These are phyloP conservation scores for Populus trichocarpa DNA, from an alignment of 441 rosid genomes.

Conservation along the genomic window DNA sequence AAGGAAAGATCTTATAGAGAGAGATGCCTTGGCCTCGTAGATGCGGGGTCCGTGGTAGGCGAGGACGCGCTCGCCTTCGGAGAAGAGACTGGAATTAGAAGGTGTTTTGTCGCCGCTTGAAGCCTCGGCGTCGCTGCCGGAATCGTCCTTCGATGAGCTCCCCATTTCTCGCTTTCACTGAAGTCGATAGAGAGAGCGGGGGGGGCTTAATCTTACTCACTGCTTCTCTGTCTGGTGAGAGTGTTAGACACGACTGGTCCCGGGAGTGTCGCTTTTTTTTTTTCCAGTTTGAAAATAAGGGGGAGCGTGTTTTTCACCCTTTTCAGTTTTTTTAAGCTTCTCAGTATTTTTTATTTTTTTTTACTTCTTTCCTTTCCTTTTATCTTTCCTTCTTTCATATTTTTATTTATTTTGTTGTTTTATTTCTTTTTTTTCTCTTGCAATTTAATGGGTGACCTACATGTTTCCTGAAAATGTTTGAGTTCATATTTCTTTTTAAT, in stretches of 20 bases:
- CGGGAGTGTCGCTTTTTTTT: background rate
- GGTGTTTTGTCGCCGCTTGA: constrained; percentile 74
- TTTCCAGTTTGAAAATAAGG: background rate
- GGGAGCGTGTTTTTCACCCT: background rate
- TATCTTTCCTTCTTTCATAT: too few relatives aligned
- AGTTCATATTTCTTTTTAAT: too few relatives aligned
- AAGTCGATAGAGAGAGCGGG: constrained; percentile 12
- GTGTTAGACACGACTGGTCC: background rate
- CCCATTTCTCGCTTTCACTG: constrained; percentile 46
- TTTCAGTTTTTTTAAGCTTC: background rate
- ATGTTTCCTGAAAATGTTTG: too few relatives aligned
- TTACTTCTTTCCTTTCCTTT: too few relatives aligned
- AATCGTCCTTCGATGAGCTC: constrained; percentile 75
- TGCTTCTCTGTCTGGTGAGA: background rate
- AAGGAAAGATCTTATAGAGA: constrained; percentile 6
- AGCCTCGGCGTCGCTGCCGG: constrained; percentile 74
- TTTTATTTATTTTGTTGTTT: too few relatives aligned
- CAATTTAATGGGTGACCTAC: too few relatives aligned
- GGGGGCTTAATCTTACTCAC: background rate
- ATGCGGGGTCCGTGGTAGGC: constrained; percentile 99
- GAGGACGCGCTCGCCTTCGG: constrained; percentile 93
- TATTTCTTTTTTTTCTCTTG: too few relatives aligned
- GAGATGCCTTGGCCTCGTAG: constrained; percentile 90
- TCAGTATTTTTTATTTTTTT: background rate
- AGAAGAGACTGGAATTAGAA: constrained; percentile 51